Base-by-base conservation (phyloP, 768 basidiomycete species). In the Fomitopsis serialis region DNA sequence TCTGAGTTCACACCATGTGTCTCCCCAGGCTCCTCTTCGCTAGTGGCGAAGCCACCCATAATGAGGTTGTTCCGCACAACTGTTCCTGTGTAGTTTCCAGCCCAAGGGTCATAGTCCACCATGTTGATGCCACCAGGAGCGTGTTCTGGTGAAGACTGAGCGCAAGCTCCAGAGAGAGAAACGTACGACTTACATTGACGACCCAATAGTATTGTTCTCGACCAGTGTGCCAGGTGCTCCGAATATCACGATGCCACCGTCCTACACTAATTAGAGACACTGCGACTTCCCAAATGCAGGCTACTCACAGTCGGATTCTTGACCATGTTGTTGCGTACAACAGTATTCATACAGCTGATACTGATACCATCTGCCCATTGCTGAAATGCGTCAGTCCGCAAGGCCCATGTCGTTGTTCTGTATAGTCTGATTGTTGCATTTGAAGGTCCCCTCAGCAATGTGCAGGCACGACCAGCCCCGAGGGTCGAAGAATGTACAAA, bases 291-390 rank as follows among this genome's bases (percentile, higher is more conserved):
- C 19, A 13, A 6, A 19, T 23, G 19, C 3, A 36, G n/a, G 25
- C 19, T 1, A 22, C 61, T 60, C 24, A 66, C 65, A 0, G 89
- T 91, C 9, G 89, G 77, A 52, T 80, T 81, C 58, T 81, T 74
- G 44, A 92, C 70, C 73, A 81, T 75, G 66, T 91, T 92, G 57
- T 85, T 82, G 57, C 75, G 78, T 29, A 91, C 73, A 35, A 80
- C 55, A 55, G 78, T 75, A 63, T 84, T 81, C 56, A 67, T 70
- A 64, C 89, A 92, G 57, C 80, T 81, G 49, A 90, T 66, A 58
- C 86, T 89, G 61, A 92, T 85, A 5, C 89, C 89, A 62, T 91
- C 89, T 1, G 89, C 87, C 89, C 89, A 92, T 65, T 89, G 70
- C 56, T 82, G 79, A 61, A 78, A 87, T 3, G 59, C 55, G 53